Evolutionary conservation across 768 basidiomycete species (phyloP).

Genomic region (Podaxis carcinomalis): DNA sequence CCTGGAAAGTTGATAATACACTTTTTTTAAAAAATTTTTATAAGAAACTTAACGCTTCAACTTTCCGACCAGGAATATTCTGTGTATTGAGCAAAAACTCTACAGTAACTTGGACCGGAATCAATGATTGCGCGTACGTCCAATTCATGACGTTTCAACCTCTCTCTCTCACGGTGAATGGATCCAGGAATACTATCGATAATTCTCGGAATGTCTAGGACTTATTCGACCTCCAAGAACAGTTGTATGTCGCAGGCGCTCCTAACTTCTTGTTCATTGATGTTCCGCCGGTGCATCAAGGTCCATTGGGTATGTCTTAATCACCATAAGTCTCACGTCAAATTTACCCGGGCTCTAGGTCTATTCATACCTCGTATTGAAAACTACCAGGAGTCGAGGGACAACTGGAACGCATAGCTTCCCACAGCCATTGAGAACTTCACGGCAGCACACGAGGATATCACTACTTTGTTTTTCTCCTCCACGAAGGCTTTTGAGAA

Average conservation of each 20-base stretch:
- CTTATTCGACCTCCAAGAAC: conserved; percentile 43
- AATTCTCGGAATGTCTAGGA: conserved; percentile 22
- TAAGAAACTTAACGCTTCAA: conserved; percentile 18
- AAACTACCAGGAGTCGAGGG: conserved; percentile 7
- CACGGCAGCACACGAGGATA: conserved; percentile 33
- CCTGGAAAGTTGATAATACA: conserved; percentile 38
- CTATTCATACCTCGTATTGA: neutral
- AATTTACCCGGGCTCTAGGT: neutral
- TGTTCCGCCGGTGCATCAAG: conserved; percentile 48
- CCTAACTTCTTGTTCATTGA: conserved; percentile 58
- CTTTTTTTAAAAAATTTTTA: conserved; percentile 49
- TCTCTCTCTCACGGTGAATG: too few relatives aligned
- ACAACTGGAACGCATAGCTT: conserved; percentile 44
- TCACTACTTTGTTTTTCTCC: conserved; percentile 46
- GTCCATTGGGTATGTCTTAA: conserved; percentile 36
- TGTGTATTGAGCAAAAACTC: neutral
- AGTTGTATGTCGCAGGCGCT: conserved; percentile 45
- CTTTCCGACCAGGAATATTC: neutral
- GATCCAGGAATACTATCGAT: conserved; percentile 13
- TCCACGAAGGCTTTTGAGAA: conserved; percentile 40
- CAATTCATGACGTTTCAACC: neutral
- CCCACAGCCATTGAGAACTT: conserved; percentile 30
- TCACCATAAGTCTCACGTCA: neutral
- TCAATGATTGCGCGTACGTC: conserved; percentile 59
- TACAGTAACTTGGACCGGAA: conserved; percentile 62